These are phyloP conservation scores for Pyracantha coccinea DNA, from an alignment of 331 rosid genomes.

Conservation along the genomic window DNA sequence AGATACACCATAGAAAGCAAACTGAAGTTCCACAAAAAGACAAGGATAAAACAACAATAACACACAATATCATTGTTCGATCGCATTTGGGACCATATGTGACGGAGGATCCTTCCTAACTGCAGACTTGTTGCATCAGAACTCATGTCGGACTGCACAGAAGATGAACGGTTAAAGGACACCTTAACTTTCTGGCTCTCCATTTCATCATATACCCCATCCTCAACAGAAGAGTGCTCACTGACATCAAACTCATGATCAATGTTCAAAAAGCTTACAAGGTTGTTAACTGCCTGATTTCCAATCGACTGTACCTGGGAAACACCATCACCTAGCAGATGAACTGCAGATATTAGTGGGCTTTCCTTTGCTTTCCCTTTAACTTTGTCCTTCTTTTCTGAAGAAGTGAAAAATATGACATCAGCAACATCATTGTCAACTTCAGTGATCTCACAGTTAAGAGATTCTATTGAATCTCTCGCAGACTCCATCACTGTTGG, in stretches of 20 bases:
- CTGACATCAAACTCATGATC: constrained; percentile 46
- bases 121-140: constrained; percentile 81
- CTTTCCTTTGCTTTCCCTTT: constrained; percentile 58
- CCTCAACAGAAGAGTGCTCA: constrained; percentile 48
- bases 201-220: constrained; percentile 64
- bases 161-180: constrained; percentile 59
- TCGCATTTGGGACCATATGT: constrained; percentile 92
- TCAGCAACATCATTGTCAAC: constrained; percentile 39
- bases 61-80: constrained; percentile 93
- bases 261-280: constrained; percentile 77
- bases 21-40: constrained; percentile 96
- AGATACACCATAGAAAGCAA: constrained; percentile 88
- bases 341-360: constrained; percentile 46
- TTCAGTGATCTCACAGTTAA: constrained; percentile 69
- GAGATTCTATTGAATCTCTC: constrained; percentile 38
- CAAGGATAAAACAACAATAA: constrained; percentile 81
- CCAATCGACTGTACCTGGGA: constrained; percentile 94
- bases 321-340: constrained; percentile 86
- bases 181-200: constrained; percentile 61
- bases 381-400: constrained; percentile 36
- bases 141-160: constrained; percentile 77
- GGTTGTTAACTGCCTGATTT: constrained; percentile 89
- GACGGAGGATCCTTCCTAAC: constrained; percentile 72
- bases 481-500: constrained; percentile 36
- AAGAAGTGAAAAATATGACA: constrained; percentile 29